Base-by-base conservation (phyloP, 1,139 yeast species). In the Geotrichum aggregatum region DNA sequence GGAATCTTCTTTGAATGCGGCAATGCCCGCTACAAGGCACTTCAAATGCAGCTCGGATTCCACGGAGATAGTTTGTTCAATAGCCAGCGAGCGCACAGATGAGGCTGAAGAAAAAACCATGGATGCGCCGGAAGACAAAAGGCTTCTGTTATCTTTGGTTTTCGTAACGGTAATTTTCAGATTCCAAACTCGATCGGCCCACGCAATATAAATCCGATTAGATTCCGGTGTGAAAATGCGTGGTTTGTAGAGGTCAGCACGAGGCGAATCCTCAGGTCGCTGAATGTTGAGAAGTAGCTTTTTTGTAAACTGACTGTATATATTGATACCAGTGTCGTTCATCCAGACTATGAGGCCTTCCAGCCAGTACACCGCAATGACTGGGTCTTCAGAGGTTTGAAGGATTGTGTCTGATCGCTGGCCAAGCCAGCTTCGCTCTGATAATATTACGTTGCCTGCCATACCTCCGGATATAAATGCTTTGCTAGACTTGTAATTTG, bases 201-300 rank as follows among this genome's bases (percentile, higher is more conserved):
- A 92, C 0, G 91, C 96, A 40, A 92, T 76, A 2, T 87, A 70
- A 6, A 89, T 71, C 50, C 89, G 69, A 62, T 84, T 85, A 0
- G 77, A 71, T 59, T 86, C 95, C 0, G 85, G 82, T 50, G 79
- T 76, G 52, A 79, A 79, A 3, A 86, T 76, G 46, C 87, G 76
- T 0, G 98, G 97, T 82, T 94, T 83, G 63, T 84, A 88, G 41
- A 89, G 67, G 59, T 88, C 97, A 10, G 95, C 82, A 28, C 94
- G 73, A 1, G 84, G 85, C 0, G 83, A 74, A 43, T 75, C 78
- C 13, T 69, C 66, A 0, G 95, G 91, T 43, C 81, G 75, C 1
- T 77, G 75, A n/a, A 86, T 75, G 14, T 72, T 75, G 28, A 75
- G 66, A 5, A 87, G 70, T 16, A 58, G 49, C 1, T 60, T 46